A percentile compares a stretch with the other conserved stretches of the same genome.
phyloP scores from a whole-genome alignment of 371 early-diverging fungal species.

The Quaeritorhiza haematococci region DNA sequence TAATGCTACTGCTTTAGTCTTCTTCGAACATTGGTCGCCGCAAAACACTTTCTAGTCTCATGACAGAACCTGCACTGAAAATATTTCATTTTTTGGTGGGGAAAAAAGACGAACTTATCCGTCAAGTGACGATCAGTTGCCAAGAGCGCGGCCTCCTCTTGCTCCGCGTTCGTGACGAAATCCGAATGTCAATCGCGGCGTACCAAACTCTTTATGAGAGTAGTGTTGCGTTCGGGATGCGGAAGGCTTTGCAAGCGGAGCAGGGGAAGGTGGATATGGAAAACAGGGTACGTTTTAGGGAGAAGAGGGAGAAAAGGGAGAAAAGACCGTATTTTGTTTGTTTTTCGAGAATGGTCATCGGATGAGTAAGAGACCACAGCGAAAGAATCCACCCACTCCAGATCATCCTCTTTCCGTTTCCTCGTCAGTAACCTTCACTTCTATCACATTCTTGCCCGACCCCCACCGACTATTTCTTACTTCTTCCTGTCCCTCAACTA shows the following conservation, averaged over 20 bases:
- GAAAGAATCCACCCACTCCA: too few species aligned
- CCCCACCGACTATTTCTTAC: too few species aligned
- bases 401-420: too few species aligned
- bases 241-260: constrained; percentile 52
- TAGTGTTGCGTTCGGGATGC: constrained; percentile 54
- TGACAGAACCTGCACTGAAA: neutral
- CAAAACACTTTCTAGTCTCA: neutral
- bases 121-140: constrained; percentile 54
- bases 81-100: neutral
- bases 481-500: too few species aligned
- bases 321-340: neutral
- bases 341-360: neutral
- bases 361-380: too few species aligned
- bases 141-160: constrained; percentile 53
- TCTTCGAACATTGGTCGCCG: neutral
- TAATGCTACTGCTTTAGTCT: neutral
- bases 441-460: too few species aligned
- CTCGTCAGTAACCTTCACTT: too few species aligned
- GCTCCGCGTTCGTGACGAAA: constrained; percentile 51
- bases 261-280: constrained; percentile 53
- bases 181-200: constrained; percentile 54
- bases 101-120: constrained; percentile 45
- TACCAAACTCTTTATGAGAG: constrained; percentile 54
- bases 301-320: too few species aligned
- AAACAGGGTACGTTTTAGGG: constrained; percentile 31